A percentile compares a stretch with the other conserved stretches of the same genome.
Conservation (phyloP, 768 basidiomycete species). For the Tricholoma hemisulphureum region DNA sequence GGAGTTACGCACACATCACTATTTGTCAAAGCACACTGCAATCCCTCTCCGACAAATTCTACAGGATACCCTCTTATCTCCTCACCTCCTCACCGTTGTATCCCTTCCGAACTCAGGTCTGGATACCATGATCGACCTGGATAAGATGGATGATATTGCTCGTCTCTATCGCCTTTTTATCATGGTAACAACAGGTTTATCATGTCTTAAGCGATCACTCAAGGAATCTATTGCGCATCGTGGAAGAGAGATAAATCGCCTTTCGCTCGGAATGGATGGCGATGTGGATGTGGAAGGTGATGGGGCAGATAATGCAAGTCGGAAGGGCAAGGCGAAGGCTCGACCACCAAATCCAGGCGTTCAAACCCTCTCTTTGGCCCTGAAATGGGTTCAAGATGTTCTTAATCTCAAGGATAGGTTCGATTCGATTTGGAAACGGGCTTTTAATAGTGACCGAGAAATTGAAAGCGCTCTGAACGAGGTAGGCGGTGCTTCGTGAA, state of each 20-base stretch:
- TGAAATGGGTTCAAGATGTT: constrained; percentile 93
- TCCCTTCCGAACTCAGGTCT: constrained; percentile 82
- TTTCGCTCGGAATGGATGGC: constrained; percentile 43
- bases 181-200: constrained; percentile 64
- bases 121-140: constrained; percentile 80
- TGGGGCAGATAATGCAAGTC: constrained; percentile 33
- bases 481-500: constrained; percentile 40
- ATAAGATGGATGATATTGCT: constrained; percentile 72
- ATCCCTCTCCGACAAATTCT: constrained; percentile 70
- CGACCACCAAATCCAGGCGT: constrained; percentile 38
- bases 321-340: constrained; percentile 51
- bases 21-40: constrained; percentile 75
- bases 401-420: constrained; percentile 91
- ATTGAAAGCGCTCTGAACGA: constrained; percentile 83
- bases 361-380: constrained; percentile 58
- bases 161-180: constrained; percentile 77
- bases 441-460: constrained; percentile 72
- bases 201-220: constrained; percentile 61
- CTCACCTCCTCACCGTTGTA: constrained; percentile 75
- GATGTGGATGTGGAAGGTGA: constrained; percentile 37
- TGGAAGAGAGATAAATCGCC: constrained; percentile 78
- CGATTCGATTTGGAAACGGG: constrained; percentile 66
- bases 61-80: constrained; percentile 70
- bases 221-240: constrained; percentile 70
- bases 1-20: constrained; percentile 80